phyloP scores from a whole-genome alignment of 768 basidiomycete genomes.

The Paxillus involutus region DNA sequence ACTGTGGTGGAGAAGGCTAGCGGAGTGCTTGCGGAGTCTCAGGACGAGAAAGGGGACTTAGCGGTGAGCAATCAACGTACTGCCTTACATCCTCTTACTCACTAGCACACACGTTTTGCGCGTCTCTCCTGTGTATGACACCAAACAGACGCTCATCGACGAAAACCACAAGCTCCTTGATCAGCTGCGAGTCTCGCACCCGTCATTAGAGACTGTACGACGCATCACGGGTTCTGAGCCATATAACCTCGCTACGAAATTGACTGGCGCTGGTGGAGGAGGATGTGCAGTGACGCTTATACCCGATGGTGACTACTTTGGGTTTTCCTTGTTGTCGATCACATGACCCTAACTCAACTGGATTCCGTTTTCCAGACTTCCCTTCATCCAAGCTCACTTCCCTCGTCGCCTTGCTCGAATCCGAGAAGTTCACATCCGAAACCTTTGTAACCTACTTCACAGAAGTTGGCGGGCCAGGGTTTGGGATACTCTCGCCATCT shows the following conservation, averaged over 20 bases:
- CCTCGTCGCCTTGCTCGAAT: conserved; percentile 56
- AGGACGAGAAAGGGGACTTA: conserved; percentile 6
- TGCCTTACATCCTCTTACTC: background rate
- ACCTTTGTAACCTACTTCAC: conserved; percentile 67
- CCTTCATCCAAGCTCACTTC: conserved; percentile 52
- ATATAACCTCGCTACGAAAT: conserved; percentile 81
- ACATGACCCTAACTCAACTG: background rate
- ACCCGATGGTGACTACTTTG: conserved; percentile 72
- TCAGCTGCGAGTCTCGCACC: conserved; percentile 88
- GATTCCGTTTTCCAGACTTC: conserved; percentile 54
- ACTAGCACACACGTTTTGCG: too few species aligned
- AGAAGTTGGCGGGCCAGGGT: conserved; percentile 89
- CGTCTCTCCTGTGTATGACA: too few species aligned
- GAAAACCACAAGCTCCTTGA: conserved; percentile 90
- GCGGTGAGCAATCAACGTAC: conserved; percentile 51
- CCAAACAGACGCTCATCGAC: conserved; percentile 66
- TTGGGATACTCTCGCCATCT: conserved; percentile 78
- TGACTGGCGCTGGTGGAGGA: conserved; percentile 97
- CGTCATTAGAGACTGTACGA: conserved; percentile 79
- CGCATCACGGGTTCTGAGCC: conserved; percentile 62
- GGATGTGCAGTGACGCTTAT: conserved; percentile 97
- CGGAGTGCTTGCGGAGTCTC: conserved; percentile 63
- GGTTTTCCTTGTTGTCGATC: background rate
- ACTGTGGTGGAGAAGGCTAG: conserved; percentile 81
- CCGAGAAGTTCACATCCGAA: conserved; percentile 32